Base-by-base conservation (phyloP, 306 rosid genomes). In the Sindora glabra region DNA sequence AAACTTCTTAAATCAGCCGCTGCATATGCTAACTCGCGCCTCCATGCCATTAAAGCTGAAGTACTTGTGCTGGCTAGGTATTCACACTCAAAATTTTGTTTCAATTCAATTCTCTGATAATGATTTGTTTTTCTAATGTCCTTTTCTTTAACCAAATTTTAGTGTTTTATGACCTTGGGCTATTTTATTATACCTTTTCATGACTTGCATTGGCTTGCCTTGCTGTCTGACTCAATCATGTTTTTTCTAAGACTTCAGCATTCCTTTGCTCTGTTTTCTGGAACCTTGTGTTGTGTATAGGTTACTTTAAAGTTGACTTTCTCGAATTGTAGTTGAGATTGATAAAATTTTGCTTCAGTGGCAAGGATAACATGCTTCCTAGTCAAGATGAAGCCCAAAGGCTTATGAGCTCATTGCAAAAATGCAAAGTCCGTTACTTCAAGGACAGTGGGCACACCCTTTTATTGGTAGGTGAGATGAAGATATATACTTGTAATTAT, bases 61-160 rank as follows among this genome's bases (percentile, higher is more conserved):
- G 97, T 92, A 4, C 96, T 92, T 36, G 85, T 92, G 67, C 81
- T 92, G 55, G 88, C 99, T 48, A 92, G 99, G 99, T 92, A 62
- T 12, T 56, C 50, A 61, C 53, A 48, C 75, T 58, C 48, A 1
- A 40, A 18, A 40, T 47, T 68, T 55, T 22, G n/a, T 19, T 15
- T 47, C 37, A 8, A 10, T 11, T n/a, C 16, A n/a, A n/a, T n/a
- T n/a, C n/a, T n/a, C n/a, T n/a, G n/a, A n/a, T n/a, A n/a, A n/a
- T n/a, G n/a, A n/a, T n/a, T 16, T 17, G 23, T 45, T 14, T 54
- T 10, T 50, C 45, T 39, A 36, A 18, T 12, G 5, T 12, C 12
- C 1, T 12, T 10, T 39, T 51, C 41, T 40, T 8, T 9, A 10
- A 5, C 15, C 16, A 30, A 24, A 21, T 6, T 48, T n/a, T 34